Evolutionary conservation across 225 moss, liverwort and hornwort species (phyloP).

Genomic region (Antitrichia curtipendula): DNA sequence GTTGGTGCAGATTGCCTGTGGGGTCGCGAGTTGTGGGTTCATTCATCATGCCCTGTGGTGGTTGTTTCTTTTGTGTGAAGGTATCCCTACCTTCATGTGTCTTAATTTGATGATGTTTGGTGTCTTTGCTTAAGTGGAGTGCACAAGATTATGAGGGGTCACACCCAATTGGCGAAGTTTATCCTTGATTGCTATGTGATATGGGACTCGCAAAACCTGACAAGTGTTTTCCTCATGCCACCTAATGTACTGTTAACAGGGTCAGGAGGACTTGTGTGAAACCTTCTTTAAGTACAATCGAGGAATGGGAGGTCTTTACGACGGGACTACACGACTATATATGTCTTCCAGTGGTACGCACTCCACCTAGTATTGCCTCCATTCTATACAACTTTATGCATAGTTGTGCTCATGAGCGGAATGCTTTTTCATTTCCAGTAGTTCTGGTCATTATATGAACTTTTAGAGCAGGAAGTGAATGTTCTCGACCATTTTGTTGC

Average conservation of each 20-base stretch:
- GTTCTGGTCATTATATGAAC: background rate
- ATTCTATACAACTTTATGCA: background rate
- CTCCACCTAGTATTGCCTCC: background rate
- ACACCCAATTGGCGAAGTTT: background rate
- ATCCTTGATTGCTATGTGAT: background rate
- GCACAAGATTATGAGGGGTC: background rate
- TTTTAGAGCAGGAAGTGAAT: background rate
- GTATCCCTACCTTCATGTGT: slow-evolving; percentile 8
- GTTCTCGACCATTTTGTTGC: background rate
- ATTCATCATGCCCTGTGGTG: slow-evolving; percentile 97
- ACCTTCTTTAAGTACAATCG: slow-evolving; percentile 92
- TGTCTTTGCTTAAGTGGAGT: background rate
- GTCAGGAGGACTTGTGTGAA: slow-evolving; percentile 94
- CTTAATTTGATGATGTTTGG: background rate
- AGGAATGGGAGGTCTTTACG: slow-evolving; percentile 76
- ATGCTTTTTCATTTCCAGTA: background rate
- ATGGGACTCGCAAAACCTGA: background rate
- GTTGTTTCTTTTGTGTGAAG: slow-evolving; percentile 94
- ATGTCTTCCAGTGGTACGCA: slow-evolving; percentile 48
- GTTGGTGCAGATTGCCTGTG: slow-evolving; percentile 74
- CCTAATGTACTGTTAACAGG: slow-evolving; percentile 21
- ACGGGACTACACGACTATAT: slow-evolving; percentile 82
- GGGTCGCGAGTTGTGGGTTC: slow-evolving; percentile 84
- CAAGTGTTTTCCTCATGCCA: background rate
- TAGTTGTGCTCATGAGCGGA: background rate